These are phyloP conservation scores for Myxozyma sirexii DNA, from an alignment of 805 yeast genomes.

Conservation along the genomic window DNA sequence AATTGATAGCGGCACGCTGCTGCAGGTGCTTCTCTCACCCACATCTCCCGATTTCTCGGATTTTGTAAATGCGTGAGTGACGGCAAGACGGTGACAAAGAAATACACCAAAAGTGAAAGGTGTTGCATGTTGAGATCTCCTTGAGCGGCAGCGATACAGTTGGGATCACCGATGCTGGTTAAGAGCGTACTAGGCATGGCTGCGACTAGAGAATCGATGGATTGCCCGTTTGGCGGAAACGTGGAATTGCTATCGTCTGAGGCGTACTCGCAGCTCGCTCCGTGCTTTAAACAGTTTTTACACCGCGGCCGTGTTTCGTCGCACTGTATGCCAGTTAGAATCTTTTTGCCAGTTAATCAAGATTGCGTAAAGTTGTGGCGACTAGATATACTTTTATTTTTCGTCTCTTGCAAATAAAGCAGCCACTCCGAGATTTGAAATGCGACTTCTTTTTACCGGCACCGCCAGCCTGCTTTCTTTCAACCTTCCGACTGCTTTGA, in stretches of 20 bases:
- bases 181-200: neutral
- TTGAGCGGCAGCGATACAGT: neutral
- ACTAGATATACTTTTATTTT: constrained; percentile 17
- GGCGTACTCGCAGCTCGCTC: constrained; percentile 19
- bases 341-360: too few species aligned
- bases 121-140: constrained; percentile 22
- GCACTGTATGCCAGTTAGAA: constrained; percentile 12
- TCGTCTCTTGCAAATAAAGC: constrained; percentile 22
- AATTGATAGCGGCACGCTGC: constrained; percentile 18
- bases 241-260: neutral
- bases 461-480: neutral
- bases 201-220: neutral
- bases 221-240: neutral
- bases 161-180: neutral
- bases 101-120: constrained; percentile 13
- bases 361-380: too few species aligned
- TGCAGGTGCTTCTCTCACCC: constrained; percentile 10
- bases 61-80: constrained; percentile 4
- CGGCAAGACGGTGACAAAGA: constrained; percentile 11
- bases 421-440: constrained; percentile 22
- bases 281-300: constrained; percentile 19
- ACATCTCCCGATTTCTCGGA: constrained; percentile 5
- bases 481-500: neutral
- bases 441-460: constrained; percentile 7
- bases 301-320: constrained; percentile 24